phyloP scores from a whole-genome alignment of 345 rosid genomes.

The Eucalyptus virginea region DNA sequence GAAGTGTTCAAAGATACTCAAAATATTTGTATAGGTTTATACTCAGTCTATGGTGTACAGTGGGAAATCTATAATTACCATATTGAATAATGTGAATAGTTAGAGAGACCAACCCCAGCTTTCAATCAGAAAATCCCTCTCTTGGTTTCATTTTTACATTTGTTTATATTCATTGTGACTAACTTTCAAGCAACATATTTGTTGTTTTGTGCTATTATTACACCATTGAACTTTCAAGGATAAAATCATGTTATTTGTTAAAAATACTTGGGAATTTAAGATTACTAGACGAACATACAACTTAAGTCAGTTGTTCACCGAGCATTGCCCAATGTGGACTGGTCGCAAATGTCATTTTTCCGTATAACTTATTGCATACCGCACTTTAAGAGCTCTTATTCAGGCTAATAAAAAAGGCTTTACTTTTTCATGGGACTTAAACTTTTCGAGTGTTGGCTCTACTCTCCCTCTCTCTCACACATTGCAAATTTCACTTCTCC shows the following conservation, averaged over 20 bases:
- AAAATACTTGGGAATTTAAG: neutral
- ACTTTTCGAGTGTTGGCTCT: neutral
- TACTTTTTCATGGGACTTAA: neutral
- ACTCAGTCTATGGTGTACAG: neutral
- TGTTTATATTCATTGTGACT: neutral
- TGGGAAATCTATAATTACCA: neutral
- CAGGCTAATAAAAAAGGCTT: neutral
- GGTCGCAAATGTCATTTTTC: neutral
- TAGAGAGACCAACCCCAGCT: neutral
- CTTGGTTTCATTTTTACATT: neutral
- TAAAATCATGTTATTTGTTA: neutral
- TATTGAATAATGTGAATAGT: neutral
- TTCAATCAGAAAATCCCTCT: neutral
- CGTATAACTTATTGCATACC: neutral
- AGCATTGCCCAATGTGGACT: neutral
- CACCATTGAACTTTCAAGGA: neutral
- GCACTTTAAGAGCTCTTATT: neutral
- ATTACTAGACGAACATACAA: neutral
- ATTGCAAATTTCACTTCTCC: neutral
- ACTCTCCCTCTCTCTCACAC: neutral
- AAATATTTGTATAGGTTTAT: neutral
- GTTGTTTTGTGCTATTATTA: neutral
- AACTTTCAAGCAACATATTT: neutral
- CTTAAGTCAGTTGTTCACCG: neutral
- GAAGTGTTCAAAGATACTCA: neutral